These are phyloP conservation scores for Podaxis pistillaris DNA, from an alignment of 768 basidiomycete species.

Conservation along the genomic window DNA sequence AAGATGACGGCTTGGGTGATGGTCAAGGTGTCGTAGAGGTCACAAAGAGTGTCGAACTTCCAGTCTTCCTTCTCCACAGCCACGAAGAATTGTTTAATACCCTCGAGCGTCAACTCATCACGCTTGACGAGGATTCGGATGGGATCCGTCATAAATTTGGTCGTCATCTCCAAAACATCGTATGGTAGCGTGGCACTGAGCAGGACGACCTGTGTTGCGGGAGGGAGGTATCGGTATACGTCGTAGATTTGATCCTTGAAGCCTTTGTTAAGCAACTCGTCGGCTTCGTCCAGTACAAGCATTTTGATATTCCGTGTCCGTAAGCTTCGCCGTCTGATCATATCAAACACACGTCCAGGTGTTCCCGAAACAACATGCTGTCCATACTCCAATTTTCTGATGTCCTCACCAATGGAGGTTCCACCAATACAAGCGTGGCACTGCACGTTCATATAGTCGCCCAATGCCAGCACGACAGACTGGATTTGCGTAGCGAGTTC, in stretches of 20 bases:
- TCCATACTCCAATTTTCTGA: conserved; percentile 94
- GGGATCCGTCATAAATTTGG: conserved; percentile 99
- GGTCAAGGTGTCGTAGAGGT: conserved; percentile 96
- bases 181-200: conserved; percentile 95
- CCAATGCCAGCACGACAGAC: conserved; percentile 92
- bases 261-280: conserved; percentile 95
- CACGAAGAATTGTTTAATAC: conserved; percentile 96
- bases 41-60: conserved; percentile 98
- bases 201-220: conserved; percentile 95
- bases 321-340: conserved; percentile 93
- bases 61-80: conserved; percentile 99
- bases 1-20: conserved; percentile 99
- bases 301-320: conserved; percentile 98
- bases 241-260: conserved; percentile 99
- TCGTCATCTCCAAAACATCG: conserved; percentile 98
- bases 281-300: conserved; percentile 92
- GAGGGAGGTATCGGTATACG: conserved; percentile 95
- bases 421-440: conserved; percentile 99
- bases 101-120: conserved; percentile 97
- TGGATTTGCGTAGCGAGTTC: conserved; percentile 99
- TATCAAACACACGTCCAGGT: conserved; percentile 97
- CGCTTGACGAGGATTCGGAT: conserved; percentile 98
- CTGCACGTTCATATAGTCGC: conserved; percentile 99
- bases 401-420: conserved; percentile 96
- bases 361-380: conserved; percentile 98